These are phyloP conservation scores for Lobosporangium transversale DNA, from an alignment of 192 early-diverging fungal genomes.

Conservation along the genomic window DNA sequence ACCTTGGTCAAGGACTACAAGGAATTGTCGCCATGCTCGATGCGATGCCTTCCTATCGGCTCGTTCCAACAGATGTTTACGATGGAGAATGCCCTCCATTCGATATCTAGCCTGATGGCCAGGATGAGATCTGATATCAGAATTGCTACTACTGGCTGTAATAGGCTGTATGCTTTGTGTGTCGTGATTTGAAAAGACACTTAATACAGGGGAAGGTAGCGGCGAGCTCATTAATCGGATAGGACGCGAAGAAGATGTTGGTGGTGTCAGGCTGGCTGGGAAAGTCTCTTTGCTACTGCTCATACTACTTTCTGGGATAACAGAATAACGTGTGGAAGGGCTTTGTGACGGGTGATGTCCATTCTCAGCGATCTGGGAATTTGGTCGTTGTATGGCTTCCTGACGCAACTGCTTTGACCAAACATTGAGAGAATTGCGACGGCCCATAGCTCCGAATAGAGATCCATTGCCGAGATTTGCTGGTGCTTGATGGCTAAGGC, in stretches of 20 bases:
- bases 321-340: not conserved
- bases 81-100: constrained; percentile 84
- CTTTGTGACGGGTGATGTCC: constrained; percentile 2
- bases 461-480: not conserved
- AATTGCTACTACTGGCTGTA: not conserved
- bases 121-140: not conserved
- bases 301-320: not conserved
- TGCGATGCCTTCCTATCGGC: constrained; percentile 82
- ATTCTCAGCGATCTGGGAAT: not conserved
- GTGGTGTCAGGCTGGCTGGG: not conserved
- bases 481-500: constrained; percentile 8
- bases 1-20: constrained; percentile 76
- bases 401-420: constrained; percentile 29
- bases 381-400: constrained; percentile 29
- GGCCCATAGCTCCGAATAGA: constrained; percentile 18
- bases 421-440: constrained; percentile 15
- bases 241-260: not conserved
- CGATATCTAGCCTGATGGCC: constrained; percentile 42
- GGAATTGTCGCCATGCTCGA: constrained; percentile 85
- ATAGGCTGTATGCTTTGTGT: not conserved
- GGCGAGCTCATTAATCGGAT: not conserved
- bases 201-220: not conserved
- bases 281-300: not conserved
- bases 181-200: not conserved
- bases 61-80: constrained; percentile 86